Base-by-base conservation (phyloP, 345 rosid genomes). In the Euphorbia peplus region DNA sequence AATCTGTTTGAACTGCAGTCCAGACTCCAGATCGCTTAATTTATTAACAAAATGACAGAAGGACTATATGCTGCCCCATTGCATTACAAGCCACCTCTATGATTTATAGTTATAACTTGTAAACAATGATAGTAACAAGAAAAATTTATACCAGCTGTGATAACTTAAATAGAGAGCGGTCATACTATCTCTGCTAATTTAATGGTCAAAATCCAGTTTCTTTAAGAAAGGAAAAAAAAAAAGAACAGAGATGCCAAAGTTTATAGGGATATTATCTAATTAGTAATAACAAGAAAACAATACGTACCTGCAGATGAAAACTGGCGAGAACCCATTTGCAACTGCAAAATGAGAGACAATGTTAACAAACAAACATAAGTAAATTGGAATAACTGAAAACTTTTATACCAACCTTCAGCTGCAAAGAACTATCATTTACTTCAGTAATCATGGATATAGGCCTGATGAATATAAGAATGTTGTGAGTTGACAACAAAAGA, bases 251-350 rank as follows among this genome's bases (percentile, higher is more conserved):
- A 60, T 22, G 35, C 35, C 58, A 47, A 39, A 14, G 42, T 39
- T 39, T 39, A 39, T 39, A 39, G 42, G 42, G 42, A 3, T 35
- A 35, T 39, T 39, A 39, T 39, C 25, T 5, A 44, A 63, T 63
- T 12, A 54, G 21, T 3, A 44, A 63, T 63, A 9, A 54, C 22
- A 71, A 50, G 58, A 71, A 62, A 63, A 72, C n/a, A 39, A 60
- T 67, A 73, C 37, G 67, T 85, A 91, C 98, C 98, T 76, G 89
- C 47, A 60, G 96, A 83, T 60, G 98, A 91, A 76, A 91, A 91
- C 71, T 75, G 74, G 19, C 81, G 88, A 18, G 83, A 69, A 15
- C 90, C 90, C 78, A 84, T 79, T 67, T 78, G 86, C 76, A 83
- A 60, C 97, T 91, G 82, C 68, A 80, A 80, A 82, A 69, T 67